A percentile compares a stretch with the other conserved stretches of the same genome.
Evolutionary conservation across 176 grass and related monocot species (phyloP).

Genomic region (Triticum turgidum): DNA sequence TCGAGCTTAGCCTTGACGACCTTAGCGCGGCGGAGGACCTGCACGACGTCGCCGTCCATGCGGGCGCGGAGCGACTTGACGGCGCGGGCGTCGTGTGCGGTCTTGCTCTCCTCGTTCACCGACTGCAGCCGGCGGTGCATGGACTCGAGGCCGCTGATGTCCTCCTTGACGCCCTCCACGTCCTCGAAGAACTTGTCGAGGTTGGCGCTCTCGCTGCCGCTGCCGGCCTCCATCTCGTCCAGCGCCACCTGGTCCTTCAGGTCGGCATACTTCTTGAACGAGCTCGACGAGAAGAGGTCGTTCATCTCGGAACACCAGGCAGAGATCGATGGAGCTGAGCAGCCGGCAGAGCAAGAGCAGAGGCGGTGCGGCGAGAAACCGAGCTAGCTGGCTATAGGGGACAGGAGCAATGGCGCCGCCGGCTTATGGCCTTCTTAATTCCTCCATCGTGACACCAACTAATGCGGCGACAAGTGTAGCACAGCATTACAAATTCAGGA

Average conservation of each 20-base stretch:
- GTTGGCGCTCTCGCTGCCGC: conserved; percentile 14
- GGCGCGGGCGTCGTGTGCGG: conserved; percentile 48
- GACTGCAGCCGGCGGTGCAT: conserved; percentile 63
- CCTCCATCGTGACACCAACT: not conserved
- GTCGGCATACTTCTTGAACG: conserved; percentile 90
- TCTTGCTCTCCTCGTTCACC: conserved; percentile 57
- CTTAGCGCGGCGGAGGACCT: conserved; percentile 57
- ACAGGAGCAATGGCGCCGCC: conserved; percentile 14
- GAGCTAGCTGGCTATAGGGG: not conserved
- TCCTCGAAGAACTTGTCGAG: conserved; percentile 83
- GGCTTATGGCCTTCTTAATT: not conserved
- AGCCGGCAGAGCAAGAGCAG: not conserved
- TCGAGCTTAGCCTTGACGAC: conserved; percentile 57
- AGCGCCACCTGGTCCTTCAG: conserved; percentile 64
- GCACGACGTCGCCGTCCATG: conserved; percentile 62
- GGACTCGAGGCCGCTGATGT: conserved; percentile 60
- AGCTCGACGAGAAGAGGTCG: conserved; percentile 72
- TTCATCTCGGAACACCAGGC: conserved; percentile 54
- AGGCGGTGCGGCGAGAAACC: not conserved
- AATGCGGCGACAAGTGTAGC: not conserved
- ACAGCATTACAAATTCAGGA: not conserved
- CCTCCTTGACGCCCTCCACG: conserved; percentile 72
- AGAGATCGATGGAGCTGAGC: not conserved
- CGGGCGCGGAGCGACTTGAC: conserved; percentile 56
- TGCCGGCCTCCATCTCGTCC: conserved; percentile 61